Percentiles rank a stretch among this genome's conserved stretches.
Conservation (phyloP, 176 grass and related monocot genomes). For the Oryza australiensis region DNA sequence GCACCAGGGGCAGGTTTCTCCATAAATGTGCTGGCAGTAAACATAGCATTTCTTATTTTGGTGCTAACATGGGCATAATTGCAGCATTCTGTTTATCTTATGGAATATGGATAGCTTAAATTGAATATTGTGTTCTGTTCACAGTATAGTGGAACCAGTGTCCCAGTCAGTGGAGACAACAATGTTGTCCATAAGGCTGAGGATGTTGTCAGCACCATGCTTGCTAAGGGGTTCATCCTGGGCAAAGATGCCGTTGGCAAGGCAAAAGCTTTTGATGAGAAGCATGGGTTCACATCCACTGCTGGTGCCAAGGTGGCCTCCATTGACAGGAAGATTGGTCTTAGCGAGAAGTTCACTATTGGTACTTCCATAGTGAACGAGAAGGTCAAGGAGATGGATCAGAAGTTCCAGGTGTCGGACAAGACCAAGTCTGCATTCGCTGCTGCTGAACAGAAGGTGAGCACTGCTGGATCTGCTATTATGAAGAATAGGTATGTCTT, state of each 20-base stretch:
- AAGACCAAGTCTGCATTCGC: slow-evolving; percentile 69
- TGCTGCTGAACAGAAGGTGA: slow-evolving; percentile 73
- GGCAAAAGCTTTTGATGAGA: slow-evolving; percentile 77
- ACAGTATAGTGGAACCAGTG: slow-evolving; percentile 41
- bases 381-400: slow-evolving; percentile 83
- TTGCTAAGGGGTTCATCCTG: slow-evolving; percentile 83
- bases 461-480: slow-evolving; percentile 68
- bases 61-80: background rate
- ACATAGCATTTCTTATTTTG: background rate
- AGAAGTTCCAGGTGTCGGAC: slow-evolving; percentile 82
- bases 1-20: background rate
- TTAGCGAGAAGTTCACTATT: slow-evolving; percentile 70
- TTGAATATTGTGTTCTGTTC: background rate
- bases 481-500: slow-evolving; percentile 96
- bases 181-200: slow-evolving; percentile 79
- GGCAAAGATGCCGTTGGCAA: slow-evolving; percentile 72
- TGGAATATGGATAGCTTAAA: background rate
- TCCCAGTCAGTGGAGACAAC: slow-evolving; percentile 42
- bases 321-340: slow-evolving; percentile 84
- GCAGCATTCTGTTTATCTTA: background rate
- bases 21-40: background rate
- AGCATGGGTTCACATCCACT: slow-evolving; percentile 74
- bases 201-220: slow-evolving; percentile 86
- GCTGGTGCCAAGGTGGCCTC: slow-evolving; percentile 68
- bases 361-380: slow-evolving; percentile 66